phyloP scores from a whole-genome alignment of 805 yeast species.

The Zygosaccharomyces siamensis region DNA sequence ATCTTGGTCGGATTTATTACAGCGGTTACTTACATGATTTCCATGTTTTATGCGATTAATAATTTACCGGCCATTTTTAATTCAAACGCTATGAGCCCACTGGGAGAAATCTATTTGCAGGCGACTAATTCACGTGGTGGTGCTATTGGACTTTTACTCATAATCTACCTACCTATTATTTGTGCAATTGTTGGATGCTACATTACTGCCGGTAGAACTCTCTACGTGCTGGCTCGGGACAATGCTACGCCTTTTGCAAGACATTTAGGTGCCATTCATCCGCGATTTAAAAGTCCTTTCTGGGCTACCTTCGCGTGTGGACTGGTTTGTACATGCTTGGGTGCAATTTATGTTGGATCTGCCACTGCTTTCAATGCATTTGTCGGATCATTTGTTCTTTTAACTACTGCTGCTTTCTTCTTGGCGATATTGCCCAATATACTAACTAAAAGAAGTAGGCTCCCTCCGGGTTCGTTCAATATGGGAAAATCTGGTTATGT shows the following conservation, averaged over 20 bases:
- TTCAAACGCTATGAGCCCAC: conserved; percentile 5
- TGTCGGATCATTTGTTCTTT: conserved; percentile 9
- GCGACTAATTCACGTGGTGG: conserved; percentile 10
- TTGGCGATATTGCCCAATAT: conserved; percentile 5
- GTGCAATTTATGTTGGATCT: conserved; percentile 11
- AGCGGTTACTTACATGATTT: conserved; percentile 7
- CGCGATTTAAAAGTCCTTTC: conserved; percentile 6
- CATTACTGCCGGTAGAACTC: conserved; percentile 8
- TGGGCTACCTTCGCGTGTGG: conserved; percentile 10
- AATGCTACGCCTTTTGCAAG: conserved; percentile 10
- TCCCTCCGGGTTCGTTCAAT: conserved; percentile 5
- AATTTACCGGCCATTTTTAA: conserved; percentile 4
- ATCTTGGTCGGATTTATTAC: conserved; percentile 8
- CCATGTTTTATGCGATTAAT: conserved; percentile 9
- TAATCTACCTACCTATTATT: conserved; percentile 6
- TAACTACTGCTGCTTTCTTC: conserved; percentile 6
- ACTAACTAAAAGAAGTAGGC: conserved; percentile 1
- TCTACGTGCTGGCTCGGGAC: conserved; percentile 8
- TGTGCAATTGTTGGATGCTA: conserved; percentile 9
- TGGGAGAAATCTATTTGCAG: conserved; percentile 9
- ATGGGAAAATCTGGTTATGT: conserved; percentile 9
- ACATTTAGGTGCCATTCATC: conserved; percentile 5
- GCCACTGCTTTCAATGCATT: conserved; percentile 8
- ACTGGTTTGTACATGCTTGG: conserved; percentile 3
- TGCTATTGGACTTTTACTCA: conserved; percentile 6